Percentiles rank a stretch among this genome's conserved stretches.
phyloP scores from a whole-genome alignment of 257 asterid species.

The Euphrasia confusa region DNA sequence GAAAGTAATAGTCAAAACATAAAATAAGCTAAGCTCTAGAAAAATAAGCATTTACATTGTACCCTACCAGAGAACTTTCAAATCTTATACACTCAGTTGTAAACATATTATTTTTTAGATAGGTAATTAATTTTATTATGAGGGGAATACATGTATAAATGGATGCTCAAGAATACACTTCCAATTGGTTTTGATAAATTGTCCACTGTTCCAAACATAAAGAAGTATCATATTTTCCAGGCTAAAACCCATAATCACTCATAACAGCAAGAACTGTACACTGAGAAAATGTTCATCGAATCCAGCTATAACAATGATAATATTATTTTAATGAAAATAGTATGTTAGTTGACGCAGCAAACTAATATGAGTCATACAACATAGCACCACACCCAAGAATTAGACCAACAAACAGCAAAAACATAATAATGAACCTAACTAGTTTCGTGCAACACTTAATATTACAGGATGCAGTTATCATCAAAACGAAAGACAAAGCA shows the following conservation, averaged over 20 bases:
- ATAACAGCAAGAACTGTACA: not conserved
- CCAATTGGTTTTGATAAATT: not conserved
- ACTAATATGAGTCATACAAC: not conserved
- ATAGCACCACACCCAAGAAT: not conserved
- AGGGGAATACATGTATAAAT: not conserved
- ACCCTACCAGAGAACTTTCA: not conserved
- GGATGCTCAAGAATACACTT: not conserved
- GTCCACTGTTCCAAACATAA: not conserved
- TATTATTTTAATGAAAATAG: not conserved
- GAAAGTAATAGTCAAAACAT: not conserved
- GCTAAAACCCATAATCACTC: conserved; percentile 11
- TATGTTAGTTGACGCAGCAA: not conserved
- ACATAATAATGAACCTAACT: not conserved
- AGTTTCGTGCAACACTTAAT: not conserved
- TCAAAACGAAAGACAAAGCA: not conserved
- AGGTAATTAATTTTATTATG: too few relatives aligned
- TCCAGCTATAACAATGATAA: not conserved
- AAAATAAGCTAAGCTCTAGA: conserved; percentile 12
- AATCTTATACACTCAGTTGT: not conserved
- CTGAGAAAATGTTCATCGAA: not conserved
- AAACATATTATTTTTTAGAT: not conserved
- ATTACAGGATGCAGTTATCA: conserved; percentile 15
- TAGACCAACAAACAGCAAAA: conserved; percentile 1
- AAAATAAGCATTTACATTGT: not conserved
- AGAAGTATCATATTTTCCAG: not conserved